Conservation (phyloP, 2,329 filamentous ascomycete species). For the Aspergillus sp. region DNA sequence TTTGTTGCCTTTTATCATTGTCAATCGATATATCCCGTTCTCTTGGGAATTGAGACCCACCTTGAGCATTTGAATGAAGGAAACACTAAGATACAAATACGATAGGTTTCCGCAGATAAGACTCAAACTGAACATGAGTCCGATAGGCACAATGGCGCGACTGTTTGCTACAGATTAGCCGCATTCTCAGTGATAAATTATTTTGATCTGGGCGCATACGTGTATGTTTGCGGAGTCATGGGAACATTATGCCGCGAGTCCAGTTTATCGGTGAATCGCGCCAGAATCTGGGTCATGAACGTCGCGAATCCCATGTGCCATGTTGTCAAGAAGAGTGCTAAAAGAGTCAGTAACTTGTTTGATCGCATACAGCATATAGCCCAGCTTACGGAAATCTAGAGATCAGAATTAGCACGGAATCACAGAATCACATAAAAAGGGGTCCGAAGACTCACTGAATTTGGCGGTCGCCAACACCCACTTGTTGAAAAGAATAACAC, state of each 20-base stretch:
- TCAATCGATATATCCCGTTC: constrained; percentile 3
- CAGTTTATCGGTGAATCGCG: constrained; percentile 79
- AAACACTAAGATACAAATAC: constrained; percentile 87
- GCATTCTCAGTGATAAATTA: no score
- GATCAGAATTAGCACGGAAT: constrained; percentile 20
- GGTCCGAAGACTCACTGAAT: constrained; percentile 59
- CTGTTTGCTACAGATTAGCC: no score
- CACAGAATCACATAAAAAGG: background rate
- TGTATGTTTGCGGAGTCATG: constrained; percentile 91
- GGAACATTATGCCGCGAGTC: constrained; percentile 94
- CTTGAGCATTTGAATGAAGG: constrained; percentile 99
- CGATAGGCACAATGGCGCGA: constrained; percentile 87
- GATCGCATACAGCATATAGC: no score
- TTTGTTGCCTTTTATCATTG: constrained; percentile 61
- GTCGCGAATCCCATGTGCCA: constrained; percentile 94
- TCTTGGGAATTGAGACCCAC: constrained; percentile 40
- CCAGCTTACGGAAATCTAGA: constrained; percentile 12
- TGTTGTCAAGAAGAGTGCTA: constrained; percentile 67
- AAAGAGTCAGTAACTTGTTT: no score
- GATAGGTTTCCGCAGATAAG: constrained; percentile 94
- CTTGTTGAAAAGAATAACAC: constrained; percentile 99
- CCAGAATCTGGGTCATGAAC: constrained; percentile 86
- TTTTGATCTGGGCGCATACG: constrained; percentile 29
- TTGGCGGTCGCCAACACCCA: constrained; percentile 81
- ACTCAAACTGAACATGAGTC: constrained; percentile 89